Evolutionary conservation across 2,329 filamentous ascomycete genomes (phyloP).

Genomic region (Magnaporthales sp.): DNA sequence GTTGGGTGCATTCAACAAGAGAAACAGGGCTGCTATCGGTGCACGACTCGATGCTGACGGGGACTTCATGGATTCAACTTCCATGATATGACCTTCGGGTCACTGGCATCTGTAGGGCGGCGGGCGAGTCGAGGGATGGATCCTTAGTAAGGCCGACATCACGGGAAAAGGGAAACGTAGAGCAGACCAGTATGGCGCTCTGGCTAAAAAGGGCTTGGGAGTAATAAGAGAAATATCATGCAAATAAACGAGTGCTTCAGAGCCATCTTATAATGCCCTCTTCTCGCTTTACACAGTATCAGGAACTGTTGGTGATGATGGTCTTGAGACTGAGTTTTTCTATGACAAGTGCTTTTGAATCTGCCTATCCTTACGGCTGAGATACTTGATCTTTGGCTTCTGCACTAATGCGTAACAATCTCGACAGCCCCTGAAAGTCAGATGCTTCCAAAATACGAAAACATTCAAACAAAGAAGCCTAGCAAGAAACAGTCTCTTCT

Average conservation of each 20-base stretch:
- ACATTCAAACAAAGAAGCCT: too few relatives aligned
- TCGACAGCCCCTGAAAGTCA: too few relatives aligned
- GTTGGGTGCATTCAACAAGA: constrained; percentile 1
- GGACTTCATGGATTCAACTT: constrained; percentile 8
- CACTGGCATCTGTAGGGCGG: neutral
- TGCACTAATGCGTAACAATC: too few relatives aligned
- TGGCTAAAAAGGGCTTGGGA: neutral
- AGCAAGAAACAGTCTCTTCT: too few relatives aligned
- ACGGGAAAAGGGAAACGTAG: neutral
- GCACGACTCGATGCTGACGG: neutral
- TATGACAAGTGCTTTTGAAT: too few relatives aligned
- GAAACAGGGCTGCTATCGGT: neutral
- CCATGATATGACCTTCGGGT: neutral
- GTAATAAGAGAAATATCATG: neutral
- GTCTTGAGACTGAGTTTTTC: too few relatives aligned
- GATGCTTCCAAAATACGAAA: too few relatives aligned
- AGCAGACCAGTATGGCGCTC: neutral
- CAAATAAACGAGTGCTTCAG: neutral
- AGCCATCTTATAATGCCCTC: too few relatives aligned
- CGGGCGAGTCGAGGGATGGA: neutral
- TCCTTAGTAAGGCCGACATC: neutral
- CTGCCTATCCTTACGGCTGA: too few relatives aligned
- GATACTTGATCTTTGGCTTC: too few relatives aligned
- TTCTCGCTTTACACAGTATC: too few relatives aligned
- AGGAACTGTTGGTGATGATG: too few relatives aligned